Conservation (phyloP, 2,329 filamentous ascomycete species). For the Chaetomium globosum region DNA sequence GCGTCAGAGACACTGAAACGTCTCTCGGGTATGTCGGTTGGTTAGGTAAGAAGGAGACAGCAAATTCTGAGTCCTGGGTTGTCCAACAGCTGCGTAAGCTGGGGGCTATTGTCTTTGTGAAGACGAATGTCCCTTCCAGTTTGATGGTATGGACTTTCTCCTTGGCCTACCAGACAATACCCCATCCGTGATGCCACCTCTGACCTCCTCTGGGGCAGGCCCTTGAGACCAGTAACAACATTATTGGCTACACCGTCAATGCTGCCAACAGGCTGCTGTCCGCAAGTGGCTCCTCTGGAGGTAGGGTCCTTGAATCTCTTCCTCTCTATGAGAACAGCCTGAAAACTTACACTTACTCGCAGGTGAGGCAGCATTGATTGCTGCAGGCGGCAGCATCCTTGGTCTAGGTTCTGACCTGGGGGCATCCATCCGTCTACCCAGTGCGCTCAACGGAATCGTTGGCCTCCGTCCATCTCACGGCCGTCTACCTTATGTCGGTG, state of each 20-base stretch:
- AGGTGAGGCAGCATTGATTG: constrained; percentile 3
- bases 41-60: constrained; percentile 34
- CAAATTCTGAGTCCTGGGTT: constrained; percentile 3
- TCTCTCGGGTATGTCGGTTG: constrained; percentile 45
- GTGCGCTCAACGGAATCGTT: not conserved
- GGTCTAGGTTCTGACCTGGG: not conserved
- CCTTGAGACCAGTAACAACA: constrained; percentile 4
- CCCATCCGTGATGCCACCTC: not conserved
- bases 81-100: constrained; percentile 3
- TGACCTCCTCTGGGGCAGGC: no score
- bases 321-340: no score
- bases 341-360: constrained; percentile 1
- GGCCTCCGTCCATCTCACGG: constrained; percentile 2
- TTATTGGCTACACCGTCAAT: constrained; percentile 3
- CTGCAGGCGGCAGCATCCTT: not conserved
- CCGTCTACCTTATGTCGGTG: not conserved
- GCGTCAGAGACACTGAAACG: constrained; percentile 51
- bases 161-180: no score
- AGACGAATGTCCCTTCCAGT: not conserved
- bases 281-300: not conserved
- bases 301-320: not conserved
- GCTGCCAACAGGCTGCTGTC: constrained; percentile 6
- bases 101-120: not conserved
- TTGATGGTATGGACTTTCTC: constrained; percentile 8
- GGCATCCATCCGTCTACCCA: constrained; percentile 3